phyloP scores from a whole-genome alignment of 176 grass and related monocot genomes.

The Poa annua region DNA sequence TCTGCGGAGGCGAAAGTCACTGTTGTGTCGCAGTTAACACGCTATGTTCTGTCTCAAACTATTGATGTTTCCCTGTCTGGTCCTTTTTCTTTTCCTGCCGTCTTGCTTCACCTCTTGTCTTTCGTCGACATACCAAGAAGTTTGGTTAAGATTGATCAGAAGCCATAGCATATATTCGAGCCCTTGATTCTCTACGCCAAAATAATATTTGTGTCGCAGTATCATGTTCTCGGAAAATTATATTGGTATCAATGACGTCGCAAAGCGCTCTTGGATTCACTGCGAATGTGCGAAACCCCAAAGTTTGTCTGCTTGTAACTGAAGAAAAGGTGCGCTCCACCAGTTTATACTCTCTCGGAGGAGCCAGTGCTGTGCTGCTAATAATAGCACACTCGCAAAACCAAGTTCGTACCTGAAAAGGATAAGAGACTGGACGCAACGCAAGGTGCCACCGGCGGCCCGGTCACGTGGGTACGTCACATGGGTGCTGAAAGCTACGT shows the following conservation, averaged over 20 bases:
- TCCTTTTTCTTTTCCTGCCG: background rate
- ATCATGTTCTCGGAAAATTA: background rate
- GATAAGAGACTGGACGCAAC: background rate
- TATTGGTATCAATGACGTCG: no score
- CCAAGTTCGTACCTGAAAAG: constrained; percentile 30
- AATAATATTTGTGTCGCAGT: background rate
- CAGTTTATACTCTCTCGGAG: background rate
- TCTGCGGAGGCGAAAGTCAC: background rate
- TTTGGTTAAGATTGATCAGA: no score
- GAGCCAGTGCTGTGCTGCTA: background rate
- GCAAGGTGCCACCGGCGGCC: background rate
- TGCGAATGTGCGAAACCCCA: background rate
- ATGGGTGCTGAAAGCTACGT: constrained; percentile 34
- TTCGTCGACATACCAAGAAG: background rate
- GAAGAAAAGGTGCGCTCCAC: background rate
- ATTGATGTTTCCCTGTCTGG: background rate
- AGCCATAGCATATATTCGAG: background rate
- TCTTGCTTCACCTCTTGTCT: background rate
- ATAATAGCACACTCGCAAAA: background rate
- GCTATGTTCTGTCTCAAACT: no score
- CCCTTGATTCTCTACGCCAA: background rate
- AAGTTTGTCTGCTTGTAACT: background rate
- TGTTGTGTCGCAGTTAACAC: constrained; percentile 20
- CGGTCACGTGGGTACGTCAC: no score
- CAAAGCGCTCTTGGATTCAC: background rate